Evolutionary conservation across 2,329 filamentous ascomycete genomes (phyloP).

Genomic region (Apiospora hydei): DNA sequence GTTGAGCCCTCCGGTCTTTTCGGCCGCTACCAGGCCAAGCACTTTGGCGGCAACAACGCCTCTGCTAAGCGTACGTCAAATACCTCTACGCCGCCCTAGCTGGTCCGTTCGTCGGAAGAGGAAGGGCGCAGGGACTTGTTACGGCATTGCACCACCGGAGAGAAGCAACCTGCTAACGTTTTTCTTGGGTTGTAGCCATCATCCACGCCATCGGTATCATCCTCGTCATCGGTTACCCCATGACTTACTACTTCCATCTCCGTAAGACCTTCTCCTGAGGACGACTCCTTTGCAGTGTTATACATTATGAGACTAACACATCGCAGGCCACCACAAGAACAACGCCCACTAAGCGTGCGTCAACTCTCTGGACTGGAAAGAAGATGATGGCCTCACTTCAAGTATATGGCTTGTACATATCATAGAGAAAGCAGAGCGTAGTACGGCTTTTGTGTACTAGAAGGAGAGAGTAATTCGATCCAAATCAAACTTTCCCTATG

Average conservation of each 20-base stretch:
- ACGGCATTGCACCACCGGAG: background rate
- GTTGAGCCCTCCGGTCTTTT: constrained; percentile 82
- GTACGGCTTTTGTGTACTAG: constrained; percentile 30
- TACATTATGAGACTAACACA: background rate
- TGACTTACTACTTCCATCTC: constrained; percentile 99
- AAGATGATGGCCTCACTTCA: constrained; percentile 19
- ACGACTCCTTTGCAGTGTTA: background rate
- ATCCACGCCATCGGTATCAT: constrained; percentile 84
- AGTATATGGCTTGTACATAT: constrained; percentile 22
- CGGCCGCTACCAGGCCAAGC: constrained; percentile 86
- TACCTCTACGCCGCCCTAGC: background rate
- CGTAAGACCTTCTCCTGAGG: constrained; percentile 67
- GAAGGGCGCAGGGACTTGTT: background rate
- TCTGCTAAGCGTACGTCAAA: constrained; percentile 81
- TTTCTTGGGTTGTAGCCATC: constrained; percentile 68
- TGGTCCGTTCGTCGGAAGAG: background rate
- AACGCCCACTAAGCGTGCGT: constrained; percentile 81
- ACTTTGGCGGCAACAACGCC: constrained; percentile 91
- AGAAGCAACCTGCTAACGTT: background rate
- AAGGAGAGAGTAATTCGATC: constrained; percentile 28
- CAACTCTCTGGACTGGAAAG: background rate
- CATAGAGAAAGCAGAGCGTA: constrained; percentile 28
- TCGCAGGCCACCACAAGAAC: constrained; percentile 98
- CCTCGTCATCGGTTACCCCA: constrained; percentile 85
- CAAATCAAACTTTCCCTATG: constrained; percentile 22